Percentiles rank a stretch among this genome's conserved stretches.
Conservation (phyloP, 2,329 filamentous ascomycete species). For the Alternaria atra region DNA sequence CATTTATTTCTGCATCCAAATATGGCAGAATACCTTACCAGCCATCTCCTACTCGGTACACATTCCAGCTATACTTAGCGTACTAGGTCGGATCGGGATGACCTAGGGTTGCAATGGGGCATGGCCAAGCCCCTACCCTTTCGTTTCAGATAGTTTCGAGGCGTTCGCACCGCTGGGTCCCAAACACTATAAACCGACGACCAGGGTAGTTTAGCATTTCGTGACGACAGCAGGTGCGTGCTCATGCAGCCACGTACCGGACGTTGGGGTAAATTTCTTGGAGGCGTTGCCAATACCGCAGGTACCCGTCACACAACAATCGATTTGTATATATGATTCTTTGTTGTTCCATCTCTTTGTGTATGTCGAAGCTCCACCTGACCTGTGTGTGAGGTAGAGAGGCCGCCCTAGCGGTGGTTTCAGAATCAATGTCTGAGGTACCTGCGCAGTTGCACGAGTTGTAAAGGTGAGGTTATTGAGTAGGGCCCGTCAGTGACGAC, state of each 20-base stretch:
- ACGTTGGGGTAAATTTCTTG: conserved; percentile 26
- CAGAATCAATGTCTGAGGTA: background rate
- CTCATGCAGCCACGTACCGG: conserved; percentile 37
- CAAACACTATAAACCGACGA: conserved; percentile 24
- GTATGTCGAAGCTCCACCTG: background rate
- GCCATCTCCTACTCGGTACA: conserved; percentile 39
- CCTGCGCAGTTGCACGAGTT: background rate
- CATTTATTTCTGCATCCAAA: conserved; percentile 43
- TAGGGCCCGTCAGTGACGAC: background rate
- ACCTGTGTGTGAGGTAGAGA: background rate
- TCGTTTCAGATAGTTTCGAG: conserved; percentile 37
- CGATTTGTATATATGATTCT: conserved; percentile 17
- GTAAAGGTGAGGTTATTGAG: background rate
- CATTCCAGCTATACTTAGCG: conserved; percentile 51
- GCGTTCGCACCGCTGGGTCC: conserved; percentile 27
- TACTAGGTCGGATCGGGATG: conserved; percentile 18
- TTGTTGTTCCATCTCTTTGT: conserved; percentile 17
- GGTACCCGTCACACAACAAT: conserved; percentile 26
- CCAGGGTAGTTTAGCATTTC: conserved; percentile 37
- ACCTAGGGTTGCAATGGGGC: conserved; percentile 42
- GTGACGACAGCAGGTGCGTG: conserved; percentile 30
- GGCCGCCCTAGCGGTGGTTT: conserved; percentile 1
- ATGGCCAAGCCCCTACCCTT: conserved; percentile 40
- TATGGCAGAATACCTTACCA: conserved; percentile 41
- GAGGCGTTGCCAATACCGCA: conserved; percentile 24